Base-by-base conservation (phyloP, 441 rosid genomes). In the Bruguiera hainesii region DNA sequence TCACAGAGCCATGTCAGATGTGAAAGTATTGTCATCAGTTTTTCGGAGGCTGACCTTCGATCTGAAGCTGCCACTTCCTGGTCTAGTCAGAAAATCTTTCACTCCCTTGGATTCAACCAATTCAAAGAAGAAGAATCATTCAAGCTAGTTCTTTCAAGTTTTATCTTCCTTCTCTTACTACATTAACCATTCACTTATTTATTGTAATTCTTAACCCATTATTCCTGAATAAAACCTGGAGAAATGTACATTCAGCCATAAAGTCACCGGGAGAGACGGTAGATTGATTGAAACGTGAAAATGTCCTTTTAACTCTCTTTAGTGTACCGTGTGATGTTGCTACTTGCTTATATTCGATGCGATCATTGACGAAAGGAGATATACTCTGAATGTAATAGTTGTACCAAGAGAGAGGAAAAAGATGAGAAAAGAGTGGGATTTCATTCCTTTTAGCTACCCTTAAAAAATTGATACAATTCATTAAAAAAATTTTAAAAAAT, bases 1-100 rank as follows among this genome's bases (percentile, higher is more conserved):
- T 63, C 99, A 94, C 60, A 82, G 98, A 78, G 97, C 99, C 55
- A 85, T 91, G 93, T 76, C 94, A 7, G 98, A 95, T 66, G 99
- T 87, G 56, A 78, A 71, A 9, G 35, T 76, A 23, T 72, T 95
- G 69, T 78, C 96, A 21, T 46, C 76, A 73, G 60, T 95, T 75
- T 75, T 95, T 58, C 93, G 86, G 78, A 90, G 74, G 75, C 75
- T 95, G 76, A 83, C 96, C 16, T 76, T 75, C 20, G 87, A 83
- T 69, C 74, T 86, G 72, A 85, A 91, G 74, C 63, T 88, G 63
- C 67, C 91, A 13, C 58, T 82, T 28, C 66, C 88, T 35, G 89
- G 75, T 73, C 79, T 87, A 18, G 76, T 90, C 15, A 76, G 57
- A 63, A 85, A 77, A 64, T 78, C 90, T 63, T 79, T 83, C 76